These are phyloP conservation scores for Pestalotiopsis sp. DNA, from an alignment of 2,329 filamentous ascomycete genomes.

Conservation along the genomic window DNA sequence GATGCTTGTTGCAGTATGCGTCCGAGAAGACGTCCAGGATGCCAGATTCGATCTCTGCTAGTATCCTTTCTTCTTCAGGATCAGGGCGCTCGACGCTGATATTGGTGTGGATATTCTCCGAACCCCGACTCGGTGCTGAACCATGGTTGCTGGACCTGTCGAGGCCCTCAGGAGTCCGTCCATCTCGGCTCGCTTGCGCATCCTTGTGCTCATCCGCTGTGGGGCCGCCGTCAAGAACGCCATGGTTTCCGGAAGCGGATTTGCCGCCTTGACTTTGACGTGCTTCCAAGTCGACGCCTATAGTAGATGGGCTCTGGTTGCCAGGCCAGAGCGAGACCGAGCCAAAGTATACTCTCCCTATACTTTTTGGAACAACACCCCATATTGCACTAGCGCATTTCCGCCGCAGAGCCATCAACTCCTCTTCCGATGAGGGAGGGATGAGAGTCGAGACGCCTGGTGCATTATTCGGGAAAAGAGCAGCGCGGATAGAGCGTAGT, in stretches of 20 bases:
- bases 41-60: conserved; percentile 62
- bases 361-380: conserved; percentile 48
- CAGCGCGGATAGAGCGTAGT: conserved; percentile 71
- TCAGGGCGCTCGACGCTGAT: conserved; percentile 16
- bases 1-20: conserved; percentile 88
- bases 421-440: conserved; percentile 62
- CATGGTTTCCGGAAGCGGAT: conserved; percentile 16
- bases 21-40: conserved; percentile 78
- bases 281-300: conserved; percentile 26
- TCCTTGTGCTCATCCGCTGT: not conserved
- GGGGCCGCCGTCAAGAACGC: conserved; percentile 13
- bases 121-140: not conserved
- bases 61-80: conserved; percentile 48
- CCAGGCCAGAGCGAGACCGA: conserved; percentile 36
- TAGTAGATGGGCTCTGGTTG: conserved; percentile 19
- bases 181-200: conserved; percentile 1
- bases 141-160: not conserved
- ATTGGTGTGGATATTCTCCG: not conserved
- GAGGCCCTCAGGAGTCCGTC: not conserved
- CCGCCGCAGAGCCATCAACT: conserved; percentile 63
- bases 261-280: conserved; percentile 12
- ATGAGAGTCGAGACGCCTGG: conserved; percentile 65
- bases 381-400: conserved; percentile 66
- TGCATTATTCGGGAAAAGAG: conserved; percentile 85
- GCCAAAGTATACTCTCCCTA: conserved; percentile 55